Evolutionary conservation across 345 rosid genomes (phyloP).

Genomic region (Clausena lansium): DNA sequence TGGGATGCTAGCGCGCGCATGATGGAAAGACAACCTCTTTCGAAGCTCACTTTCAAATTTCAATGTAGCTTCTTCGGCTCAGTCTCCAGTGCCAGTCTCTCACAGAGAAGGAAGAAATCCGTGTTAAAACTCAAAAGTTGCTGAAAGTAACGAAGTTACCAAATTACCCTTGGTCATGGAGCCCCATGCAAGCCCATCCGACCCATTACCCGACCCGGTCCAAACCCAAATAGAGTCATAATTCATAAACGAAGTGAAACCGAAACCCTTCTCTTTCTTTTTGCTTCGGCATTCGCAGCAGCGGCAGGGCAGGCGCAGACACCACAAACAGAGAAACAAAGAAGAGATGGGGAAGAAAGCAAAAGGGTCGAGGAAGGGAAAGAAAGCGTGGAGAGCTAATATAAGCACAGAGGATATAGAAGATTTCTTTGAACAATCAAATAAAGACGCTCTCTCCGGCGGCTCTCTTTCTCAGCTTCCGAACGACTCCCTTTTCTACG

Average conservation of each 20-base stretch:
- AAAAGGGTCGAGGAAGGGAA: conserved; percentile 82
- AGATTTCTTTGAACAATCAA: conserved; percentile 71
- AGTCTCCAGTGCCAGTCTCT: not conserved
- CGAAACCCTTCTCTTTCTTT: not conserved
- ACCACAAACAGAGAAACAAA: not conserved
- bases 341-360: conserved; percentile 64
- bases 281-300: not conserved
- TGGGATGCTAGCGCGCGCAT: conserved; percentile 30
- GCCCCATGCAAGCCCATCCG: not conserved
- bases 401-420: conserved; percentile 78
- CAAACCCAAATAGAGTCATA: not conserved
- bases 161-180: not conserved
- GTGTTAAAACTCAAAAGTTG: too few relatives aligned
- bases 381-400: conserved; percentile 97
- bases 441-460: conserved; percentile 82
- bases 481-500: conserved; percentile 67
- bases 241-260: not conserved
- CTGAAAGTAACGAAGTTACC: not conserved
- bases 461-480: conserved; percentile 70
- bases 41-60: not conserved
- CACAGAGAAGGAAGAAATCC: too few relatives aligned
- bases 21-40: not conserved
- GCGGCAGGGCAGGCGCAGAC: not conserved
- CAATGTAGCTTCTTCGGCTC: not conserved
- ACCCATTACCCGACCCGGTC: not conserved